Evolutionary conservation across 2,329 filamentous ascomycete species (phyloP), one percentile per base, ranked within the genome.

Genomic region (Sordariomycetes sp.): DNA sequence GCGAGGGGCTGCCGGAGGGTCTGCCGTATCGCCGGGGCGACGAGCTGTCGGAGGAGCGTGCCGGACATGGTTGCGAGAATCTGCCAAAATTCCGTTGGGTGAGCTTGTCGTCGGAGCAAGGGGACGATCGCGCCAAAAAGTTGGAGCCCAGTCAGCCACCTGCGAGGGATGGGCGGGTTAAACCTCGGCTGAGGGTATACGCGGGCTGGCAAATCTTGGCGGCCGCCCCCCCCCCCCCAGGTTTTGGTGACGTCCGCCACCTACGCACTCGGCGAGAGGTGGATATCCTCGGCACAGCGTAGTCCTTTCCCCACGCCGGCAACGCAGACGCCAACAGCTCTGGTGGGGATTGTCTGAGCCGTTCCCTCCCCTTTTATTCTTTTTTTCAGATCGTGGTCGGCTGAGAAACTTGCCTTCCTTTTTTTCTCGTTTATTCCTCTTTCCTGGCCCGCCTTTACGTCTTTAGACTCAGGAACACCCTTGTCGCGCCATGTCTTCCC

Each of bases 201-300:
- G 7, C 3, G 28, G 8, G 28, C 8, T 32, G 8, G 28, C 24
- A 32, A 22, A 13, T 24, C 45, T 50, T 50, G 45, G 45, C 45
- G 45, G n/a, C n/a, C n/a, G n/a, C n/a, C n/a, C n/a, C n/a, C n/a
- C n/a, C n/a, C n/a, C n/a, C n/a, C 10, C 51, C 51, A 13, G 8
- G 24, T 10, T 3, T 52, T 10, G 25, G 51, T 52, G 51, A 32
- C 51, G 51, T 52, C 45, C 45, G n/a, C 6, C 10, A 20, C 10
- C 20, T 10, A 7, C 39, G 39, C 15, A 17, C 39, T 45, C 39
- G 58, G 57, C 56, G 53, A 20, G 54, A 54, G 57, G 57, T 61
- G 63, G 63, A 63, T 64, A 64, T 62, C 63, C 63, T 64, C 63
- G 63, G 61, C 55, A 59, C 57, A 60, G 59, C 20, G 20, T 50